Conservation (phyloP, 2,329 filamentous ascomycete genomes). For the Chaetomiaceae sp. region DNA sequence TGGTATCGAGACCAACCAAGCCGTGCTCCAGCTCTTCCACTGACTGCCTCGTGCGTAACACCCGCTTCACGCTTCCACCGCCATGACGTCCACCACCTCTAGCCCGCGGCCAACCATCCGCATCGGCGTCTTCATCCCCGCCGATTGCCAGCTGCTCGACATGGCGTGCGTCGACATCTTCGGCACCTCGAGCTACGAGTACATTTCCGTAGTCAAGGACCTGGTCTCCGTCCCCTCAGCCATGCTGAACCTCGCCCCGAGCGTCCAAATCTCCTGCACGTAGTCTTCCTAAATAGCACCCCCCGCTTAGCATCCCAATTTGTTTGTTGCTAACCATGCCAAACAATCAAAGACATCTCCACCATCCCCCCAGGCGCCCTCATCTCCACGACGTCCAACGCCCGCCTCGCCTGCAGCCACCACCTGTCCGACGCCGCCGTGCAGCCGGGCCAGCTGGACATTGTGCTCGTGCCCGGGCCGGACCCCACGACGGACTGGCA, state of each 20-base stretch:
- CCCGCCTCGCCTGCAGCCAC: constrained; percentile 37
- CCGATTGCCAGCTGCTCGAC: constrained; percentile 43
- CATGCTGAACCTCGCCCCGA: constrained; percentile 37
- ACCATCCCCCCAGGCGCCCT: constrained; percentile 30
- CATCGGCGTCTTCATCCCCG: constrained; percentile 47
- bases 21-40: no score
- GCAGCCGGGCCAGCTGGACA: constrained; percentile 44
- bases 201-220: constrained; percentile 31
- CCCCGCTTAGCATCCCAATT: background rate
- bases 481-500: constrained; percentile 34
- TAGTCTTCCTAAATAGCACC: no score
- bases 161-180: constrained; percentile 46
- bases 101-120: constrained; percentile 28
- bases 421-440: constrained; percentile 40
- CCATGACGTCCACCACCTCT: constrained; percentile 5
- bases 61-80: no score
- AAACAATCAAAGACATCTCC: constrained; percentile 34
- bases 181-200: constrained; percentile 40
- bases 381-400: constrained; percentile 37
- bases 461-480: constrained; percentile 46
- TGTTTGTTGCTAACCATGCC: background rate
- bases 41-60: no score
- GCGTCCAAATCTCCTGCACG: constrained; percentile 35
- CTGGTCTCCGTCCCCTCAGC: constrained; percentile 33
- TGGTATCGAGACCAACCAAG: no score